Evolutionary conservation across 768 basidiomycete genomes (phyloP).

Genomic region (Pulveroboletus sp.): DNA sequence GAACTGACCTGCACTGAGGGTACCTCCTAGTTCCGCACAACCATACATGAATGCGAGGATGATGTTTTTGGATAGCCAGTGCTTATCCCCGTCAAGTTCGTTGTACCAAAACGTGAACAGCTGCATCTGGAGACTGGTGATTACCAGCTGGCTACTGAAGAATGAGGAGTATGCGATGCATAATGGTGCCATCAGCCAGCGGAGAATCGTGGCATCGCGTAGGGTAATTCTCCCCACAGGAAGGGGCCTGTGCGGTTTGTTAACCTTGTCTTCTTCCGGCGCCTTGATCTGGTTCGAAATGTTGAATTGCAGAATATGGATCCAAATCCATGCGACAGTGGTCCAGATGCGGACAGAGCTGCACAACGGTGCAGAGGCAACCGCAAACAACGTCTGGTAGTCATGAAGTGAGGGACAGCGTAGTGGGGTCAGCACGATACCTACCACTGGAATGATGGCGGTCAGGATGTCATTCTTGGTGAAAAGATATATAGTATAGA

Average conservation of each 20-base stretch:
- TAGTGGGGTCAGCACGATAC: constrained; percentile 1
- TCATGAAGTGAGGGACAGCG: background rate
- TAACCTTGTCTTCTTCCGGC: constrained; percentile 40
- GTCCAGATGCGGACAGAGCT: constrained; percentile 19
- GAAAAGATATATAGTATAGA: constrained; percentile 37
- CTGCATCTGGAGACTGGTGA: constrained; percentile 34
- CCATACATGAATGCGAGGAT: constrained; percentile 39
- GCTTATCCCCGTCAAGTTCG: constrained; percentile 35
- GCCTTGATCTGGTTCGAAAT: constrained; percentile 43
- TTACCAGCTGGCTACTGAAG: constrained; percentile 31
- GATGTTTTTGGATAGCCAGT: constrained; percentile 38
- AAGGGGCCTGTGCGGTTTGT: constrained; percentile 44
- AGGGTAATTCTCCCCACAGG: constrained; percentile 42
- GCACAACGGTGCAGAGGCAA: constrained; percentile 31
- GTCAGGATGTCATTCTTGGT: constrained; percentile 46
- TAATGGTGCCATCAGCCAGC: constrained; percentile 33
- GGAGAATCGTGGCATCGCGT: constrained; percentile 31
- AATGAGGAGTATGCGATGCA: constrained; percentile 35
- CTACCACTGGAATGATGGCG: constrained; percentile 42
- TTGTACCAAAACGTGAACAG: constrained; percentile 36
- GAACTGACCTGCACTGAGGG: constrained; percentile 35
- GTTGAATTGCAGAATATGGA: constrained; percentile 43
- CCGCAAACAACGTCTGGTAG: constrained; percentile 32
- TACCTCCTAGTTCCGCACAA: constrained; percentile 37
- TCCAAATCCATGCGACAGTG: constrained; percentile 40